Evolutionary conservation across 768 basidiomycete species (phyloP).

Genomic region (Suillus tomentosus): DNA sequence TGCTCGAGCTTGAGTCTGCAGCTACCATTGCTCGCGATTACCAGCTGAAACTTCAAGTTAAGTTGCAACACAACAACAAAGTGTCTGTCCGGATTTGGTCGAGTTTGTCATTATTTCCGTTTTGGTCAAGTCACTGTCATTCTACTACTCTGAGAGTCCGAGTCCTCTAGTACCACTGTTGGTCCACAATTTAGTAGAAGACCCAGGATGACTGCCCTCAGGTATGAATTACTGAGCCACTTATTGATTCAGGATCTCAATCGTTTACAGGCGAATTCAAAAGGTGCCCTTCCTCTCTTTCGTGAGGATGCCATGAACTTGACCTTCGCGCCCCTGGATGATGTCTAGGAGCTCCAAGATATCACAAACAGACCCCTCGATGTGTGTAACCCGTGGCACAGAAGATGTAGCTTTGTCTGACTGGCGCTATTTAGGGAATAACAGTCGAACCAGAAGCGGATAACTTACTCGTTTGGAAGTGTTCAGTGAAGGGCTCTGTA

Average conservation of each 20-base stretch:
- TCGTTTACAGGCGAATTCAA: constrained; percentile 64
- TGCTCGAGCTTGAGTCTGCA: not conserved
- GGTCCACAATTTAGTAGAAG: not conserved
- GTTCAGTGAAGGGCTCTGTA: constrained; percentile 73
- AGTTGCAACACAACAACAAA: not conserved
- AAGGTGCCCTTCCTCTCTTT: constrained; percentile 47
- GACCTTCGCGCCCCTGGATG: constrained; percentile 17
- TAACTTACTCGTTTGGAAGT: constrained; percentile 79
- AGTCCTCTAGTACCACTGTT: not conserved
- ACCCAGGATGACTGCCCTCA: constrained; percentile 40
- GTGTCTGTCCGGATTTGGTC: constrained; percentile 4
- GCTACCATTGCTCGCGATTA: constrained; percentile 6
- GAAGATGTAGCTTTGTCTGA: constrained; percentile 11
- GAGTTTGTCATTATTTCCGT: not conserved
- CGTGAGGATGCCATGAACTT: constrained; percentile 8
- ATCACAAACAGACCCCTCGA: constrained; percentile 64
- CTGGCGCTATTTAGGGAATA: constrained; percentile 50
- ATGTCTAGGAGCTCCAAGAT: constrained; percentile 63
- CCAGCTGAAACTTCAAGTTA: not conserved
- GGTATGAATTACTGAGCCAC: constrained; percentile 26
- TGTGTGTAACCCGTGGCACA: constrained; percentile 40
- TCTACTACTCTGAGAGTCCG: not conserved
- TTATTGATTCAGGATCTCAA: constrained; percentile 9
- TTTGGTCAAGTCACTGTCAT: constrained; percentile 3
- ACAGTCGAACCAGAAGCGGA: constrained; percentile 64